phyloP scores from a whole-genome alignment of 495 filamentous ascomycete genomes.

The Lasiosphaeria miniovina region DNA sequence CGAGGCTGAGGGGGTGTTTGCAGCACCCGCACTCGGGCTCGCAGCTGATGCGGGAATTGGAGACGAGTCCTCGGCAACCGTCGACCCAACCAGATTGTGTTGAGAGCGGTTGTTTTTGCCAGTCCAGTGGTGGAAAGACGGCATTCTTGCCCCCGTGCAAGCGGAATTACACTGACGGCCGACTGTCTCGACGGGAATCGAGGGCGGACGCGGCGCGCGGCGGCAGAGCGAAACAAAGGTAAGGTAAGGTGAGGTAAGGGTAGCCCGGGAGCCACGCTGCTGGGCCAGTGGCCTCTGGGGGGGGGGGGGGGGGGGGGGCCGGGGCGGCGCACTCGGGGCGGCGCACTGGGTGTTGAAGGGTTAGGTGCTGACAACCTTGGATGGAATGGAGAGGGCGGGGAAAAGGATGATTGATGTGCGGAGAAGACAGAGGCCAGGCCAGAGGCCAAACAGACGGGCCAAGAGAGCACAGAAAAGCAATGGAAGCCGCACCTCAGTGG shows the following conservation, averaged over 20 bases:
- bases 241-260: neutral
- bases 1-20: conserved; percentile 45
- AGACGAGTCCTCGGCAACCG: conserved; percentile 27
- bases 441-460: neutral
- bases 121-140: conserved; percentile 40
- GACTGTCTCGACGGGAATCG: neutral
- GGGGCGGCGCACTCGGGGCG: neutral
- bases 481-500: neutral
- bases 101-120: conserved; percentile 50
- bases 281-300: neutral
- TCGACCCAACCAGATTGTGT: conserved; percentile 45
- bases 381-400: neutral
- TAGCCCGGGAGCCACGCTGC: neutral
- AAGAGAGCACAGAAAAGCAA: neutral
- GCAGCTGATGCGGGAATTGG: conserved; percentile 26
- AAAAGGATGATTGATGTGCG: neutral
- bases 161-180: neutral
- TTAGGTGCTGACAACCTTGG: neutral
- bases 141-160: conserved; percentile 30
- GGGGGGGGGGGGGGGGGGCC: neutral
- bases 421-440: neutral
- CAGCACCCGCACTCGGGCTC: conserved; percentile 33
- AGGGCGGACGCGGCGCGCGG: too few relatives aligned
- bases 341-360: neutral
- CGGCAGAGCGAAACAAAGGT: neutral